Base-by-base conservation (phyloP, 148 eudicot species). In the Diospyros kaki region DNA sequence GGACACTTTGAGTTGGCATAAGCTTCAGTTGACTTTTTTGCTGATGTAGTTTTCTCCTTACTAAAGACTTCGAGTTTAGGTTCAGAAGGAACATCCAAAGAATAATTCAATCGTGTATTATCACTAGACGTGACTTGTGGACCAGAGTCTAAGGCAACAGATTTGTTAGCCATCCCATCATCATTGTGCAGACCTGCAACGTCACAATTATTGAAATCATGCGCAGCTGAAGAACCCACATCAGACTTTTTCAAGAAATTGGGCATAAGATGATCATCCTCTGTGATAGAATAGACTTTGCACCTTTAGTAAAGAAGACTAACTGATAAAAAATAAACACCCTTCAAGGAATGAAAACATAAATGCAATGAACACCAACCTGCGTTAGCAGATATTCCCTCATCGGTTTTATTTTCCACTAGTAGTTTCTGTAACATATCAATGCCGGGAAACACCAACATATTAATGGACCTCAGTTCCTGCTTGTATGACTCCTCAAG, bases 401-500 rank as follows among this genome's bases (percentile, higher is more conserved):
- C 82, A 28, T 72, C 17, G 60, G 76, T 76, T 66, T 81, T 85
- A 78, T 61, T 78, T 80, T 85, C 82, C 59, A 74, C 52, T 59
- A 92, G 66, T 68, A 81, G 84, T 83, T 95, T 93, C 73, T 86
- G 91, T 76, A 95, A 83, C 99, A 95, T 88, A 85, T 95, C 97
- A 1, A 92, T 84, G 79, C 97, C 96, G 60, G 97, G 99, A 81
- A 95, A 93, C 78, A 89, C 96, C 87, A 95, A 81, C 96, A 95
- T 89, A 76, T 93, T 95, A 78, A 91, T 64, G 74, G 85, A 78
- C 80, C 82, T 90, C 85, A 90, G 80, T 80, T 86, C 96, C 76
- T 82, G 87, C 86, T 88, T 89, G 77, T 81, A 83, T 10, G 81
- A 81, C 54, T 81, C 93, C 73, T 88, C 81, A 58, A 95, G 86